Evolutionary conservation across 495 filamentous ascomycete species (phyloP), one percentile per base, ranked within the genome.

Genomic region (Podospora australis): DNA sequence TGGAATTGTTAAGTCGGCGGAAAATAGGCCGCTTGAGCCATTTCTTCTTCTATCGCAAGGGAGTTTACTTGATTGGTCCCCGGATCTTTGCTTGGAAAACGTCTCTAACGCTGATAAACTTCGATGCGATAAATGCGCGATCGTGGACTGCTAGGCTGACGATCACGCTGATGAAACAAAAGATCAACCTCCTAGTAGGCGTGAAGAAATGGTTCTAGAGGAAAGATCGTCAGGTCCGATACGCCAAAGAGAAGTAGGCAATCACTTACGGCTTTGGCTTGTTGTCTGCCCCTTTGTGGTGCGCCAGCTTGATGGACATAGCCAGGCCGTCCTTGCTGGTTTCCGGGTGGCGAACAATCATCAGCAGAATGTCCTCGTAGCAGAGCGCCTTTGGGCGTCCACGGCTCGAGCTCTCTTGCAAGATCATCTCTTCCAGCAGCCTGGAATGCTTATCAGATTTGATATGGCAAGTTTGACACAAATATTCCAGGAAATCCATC

Each of bases 221-320:
- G n/a, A 24, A 16, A 32, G 30, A 32, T 42, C 25, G 25, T 40
- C 36, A 41, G 8, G 11, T 24, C n/a, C 17, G 20, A 41, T 25
- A 48, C 13, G 25, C 13, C 1, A 43, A 28, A 50, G 28, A 43
- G n/a, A 23, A 46, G 35, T 19, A 48, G 32, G 46, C 24, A 34
- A 7, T 26, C 44, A 58, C 52, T 30, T 60, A 66, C 54, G 54
- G 60, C 51, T 62, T 64, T 14, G 62, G 59, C 47, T 63, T 65
- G 19, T 59, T 62, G 49, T 66, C 60, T 26, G 44, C 47, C 23
- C 60, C 60, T 55, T 66, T 66, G 38, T 64, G 43, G 50, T 64
- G 39, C 22, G 41, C 29, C 9, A 66, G 29, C 35, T 40, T 42
- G 41, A 66, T 52, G 26, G 49, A 55, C 46, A 64, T 62, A 6